Evolutionary conservation across 1,139 yeast genomes (phyloP), one percentile per base, ranked within the genome.

Genomic region (Zhuliangozyma parablackwelliae): DNA sequence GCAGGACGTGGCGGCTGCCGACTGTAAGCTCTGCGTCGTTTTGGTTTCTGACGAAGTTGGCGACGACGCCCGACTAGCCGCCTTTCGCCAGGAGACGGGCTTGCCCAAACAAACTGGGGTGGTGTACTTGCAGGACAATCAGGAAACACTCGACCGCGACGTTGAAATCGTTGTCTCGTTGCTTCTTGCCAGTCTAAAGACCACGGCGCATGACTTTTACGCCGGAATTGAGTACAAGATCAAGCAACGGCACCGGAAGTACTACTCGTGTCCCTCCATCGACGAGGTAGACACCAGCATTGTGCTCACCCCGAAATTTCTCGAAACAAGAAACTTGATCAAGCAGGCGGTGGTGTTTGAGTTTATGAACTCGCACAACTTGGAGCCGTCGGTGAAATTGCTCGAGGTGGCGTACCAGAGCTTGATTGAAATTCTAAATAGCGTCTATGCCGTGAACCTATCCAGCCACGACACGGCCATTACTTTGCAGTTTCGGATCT

Each of bases 291-390:
- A 60, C 28, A 65, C 73, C 0, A 47, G 50, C 5, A 49, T 69
- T 4, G 59, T 55, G 33, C 43, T 70, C 21, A 53, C 68, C 0
- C 75, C 75, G 1, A 55, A 54, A 38, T 64, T 65, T 33, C 52
- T 69, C 12, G 75, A 67, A 38, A 59, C 70, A 0, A 50, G 75
- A 32, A 69, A 67, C 43, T 42, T 61, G 32, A 56, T 69, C 27
- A 70, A 70, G 41, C 69, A 57, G 36, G 69, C 62, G 1, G 48
- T 68, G 13, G 57, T 69, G 8, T 43, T 49, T 28, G 70, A 69
- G 43, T 60, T 62, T 32, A 47, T 53, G n/a, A 48, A 54, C 37
- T 65, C 72, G 1, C 62, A 61, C 35, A 61, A 65, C 40, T 43
- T 68, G 29, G 72, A 66, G 33, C 40, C 56, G 1, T 45, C 65